Base-by-base conservation (phyloP, 169 alveolate species). In the Babesia bovis region DNA sequence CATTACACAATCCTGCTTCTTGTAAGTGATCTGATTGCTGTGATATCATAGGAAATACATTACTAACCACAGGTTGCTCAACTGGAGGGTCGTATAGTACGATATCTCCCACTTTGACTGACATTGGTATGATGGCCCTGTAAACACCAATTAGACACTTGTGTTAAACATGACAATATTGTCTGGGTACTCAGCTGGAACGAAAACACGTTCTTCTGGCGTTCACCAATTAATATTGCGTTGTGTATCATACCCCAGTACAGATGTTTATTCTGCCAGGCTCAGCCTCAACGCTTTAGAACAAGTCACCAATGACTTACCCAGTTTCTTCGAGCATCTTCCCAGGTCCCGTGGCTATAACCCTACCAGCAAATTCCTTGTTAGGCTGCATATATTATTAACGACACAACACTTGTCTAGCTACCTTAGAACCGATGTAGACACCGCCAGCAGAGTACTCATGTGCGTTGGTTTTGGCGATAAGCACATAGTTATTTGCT, bases 211-310 rank as follows among this genome's bases (percentile, higher is more conserved):
- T 21, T 15, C 36, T 21, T 40, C 49, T 19, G 19, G 42, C 60
- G 12, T 36, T 21, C 52, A 53, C 68, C 74, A 35, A 0, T 69
- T 51, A 10, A 21, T 81, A 0, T 81, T 25, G 88, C 88, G 88
- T 63, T 42, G 67, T 70, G 67, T 67, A 63, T 81, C 88, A 61
- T 81, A 81, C 88, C 88, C 88, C 88, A 70, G 51, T 56, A 50
- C 79, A 81, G 84, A 70, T 33, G 52, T 69, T 71, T 45, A 28
- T 69, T 55, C 84, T 70, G 72, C 84, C 67, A 81, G 88, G 88
- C 88, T 81, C 88, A 81, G 88, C 88, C 88, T 70, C 70, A 81
- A 72, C 88, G 88, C 88, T 12, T 38, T 21, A 1, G 9, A 10
- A 25, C 1, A n/a, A 17, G 41, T 23, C 28, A n/a, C 38, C 4